Evolutionary conservation across 495 filamentous ascomycete genomes (phyloP).

Genomic region (Xylaria castorea): DNA sequence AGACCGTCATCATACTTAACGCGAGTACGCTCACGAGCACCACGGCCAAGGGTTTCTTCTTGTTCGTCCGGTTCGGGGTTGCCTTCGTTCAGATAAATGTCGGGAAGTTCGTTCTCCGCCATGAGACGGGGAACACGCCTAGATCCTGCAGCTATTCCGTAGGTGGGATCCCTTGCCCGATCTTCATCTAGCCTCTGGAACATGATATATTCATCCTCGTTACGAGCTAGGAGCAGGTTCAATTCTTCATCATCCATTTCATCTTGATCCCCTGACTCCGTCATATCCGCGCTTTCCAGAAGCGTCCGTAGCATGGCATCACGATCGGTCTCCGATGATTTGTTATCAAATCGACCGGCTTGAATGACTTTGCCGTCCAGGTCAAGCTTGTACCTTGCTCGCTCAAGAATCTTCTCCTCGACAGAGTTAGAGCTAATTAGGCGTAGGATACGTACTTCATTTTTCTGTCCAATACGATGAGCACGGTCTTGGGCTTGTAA

Average conservation of each 20-base stretch:
- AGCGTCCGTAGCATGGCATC: constrained; percentile 93
- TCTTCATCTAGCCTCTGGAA: constrained; percentile 85
- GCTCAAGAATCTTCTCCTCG: constrained; percentile 97
- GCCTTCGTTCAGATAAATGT: constrained; percentile 89
- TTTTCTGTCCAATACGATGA: constrained; percentile 99
- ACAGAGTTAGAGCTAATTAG: constrained; percentile 96
- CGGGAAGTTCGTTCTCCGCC: constrained; percentile 86
- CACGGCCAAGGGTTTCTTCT: constrained; percentile 79
- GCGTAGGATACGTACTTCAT: constrained; percentile 94
- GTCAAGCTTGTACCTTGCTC: constrained; percentile 95
- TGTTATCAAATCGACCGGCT: constrained; percentile 98
- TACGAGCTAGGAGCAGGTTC: constrained; percentile 84
- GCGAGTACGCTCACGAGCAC: constrained; percentile 89
- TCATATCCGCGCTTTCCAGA: constrained; percentile 89
- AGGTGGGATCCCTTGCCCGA: constrained; percentile 64
- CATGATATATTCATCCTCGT: constrained; percentile 69
- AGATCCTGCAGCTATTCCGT: constrained; percentile 69
- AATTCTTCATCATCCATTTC: constrained; percentile 98
- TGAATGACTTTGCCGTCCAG: constrained; percentile 99
- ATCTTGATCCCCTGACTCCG: constrained; percentile 79
- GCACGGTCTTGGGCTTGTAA: constrained; percentile 98
- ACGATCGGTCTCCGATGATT: constrained; percentile 97
- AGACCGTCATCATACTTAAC: constrained; percentile 97
- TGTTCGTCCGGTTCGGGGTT: constrained; percentile 80
- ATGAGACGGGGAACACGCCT: constrained; percentile 78